Evolutionary conservation across 306 rosid species (phyloP).

Genomic region (Quercus engelmannii): DNA sequence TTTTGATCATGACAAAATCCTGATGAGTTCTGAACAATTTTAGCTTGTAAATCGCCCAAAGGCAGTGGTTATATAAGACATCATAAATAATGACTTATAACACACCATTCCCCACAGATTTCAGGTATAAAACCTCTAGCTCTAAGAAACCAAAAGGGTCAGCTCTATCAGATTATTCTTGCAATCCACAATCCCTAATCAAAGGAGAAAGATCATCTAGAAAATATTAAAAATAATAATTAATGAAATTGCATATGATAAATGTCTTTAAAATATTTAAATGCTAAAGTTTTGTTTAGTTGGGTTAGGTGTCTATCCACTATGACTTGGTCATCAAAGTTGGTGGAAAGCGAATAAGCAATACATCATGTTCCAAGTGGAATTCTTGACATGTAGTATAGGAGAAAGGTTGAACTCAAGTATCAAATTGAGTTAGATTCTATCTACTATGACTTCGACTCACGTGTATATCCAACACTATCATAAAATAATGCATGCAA

Average conservation of each 20-base stretch:
- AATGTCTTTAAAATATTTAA: neutral
- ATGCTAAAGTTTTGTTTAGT: neutral
- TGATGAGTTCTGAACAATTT: neutral
- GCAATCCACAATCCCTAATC: neutral
- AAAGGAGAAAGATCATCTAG: neutral
- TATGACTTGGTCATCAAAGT: neutral
- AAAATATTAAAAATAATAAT: neutral
- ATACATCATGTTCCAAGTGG: too few species aligned
- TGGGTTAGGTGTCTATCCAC: neutral
- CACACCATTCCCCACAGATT: neutral
- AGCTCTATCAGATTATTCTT: neutral
- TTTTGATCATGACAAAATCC: neutral
- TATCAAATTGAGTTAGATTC: too few species aligned
- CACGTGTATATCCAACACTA: too few species aligned
- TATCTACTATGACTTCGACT: too few species aligned
- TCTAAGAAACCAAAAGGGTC: neutral
- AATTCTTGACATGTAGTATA: too few species aligned
- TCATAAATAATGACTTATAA: neutral
- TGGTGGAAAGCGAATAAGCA: too few species aligned
- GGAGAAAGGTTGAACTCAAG: too few species aligned
- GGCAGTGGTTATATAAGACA: neutral
- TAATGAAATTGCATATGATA: too few species aligned
- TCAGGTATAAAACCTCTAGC: neutral
- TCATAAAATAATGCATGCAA: neutral
- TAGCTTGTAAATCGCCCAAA: neutral